phyloP scores from a whole-genome alignment of 345 rosid genomes.

The Pugionium dolabratum region DNA sequence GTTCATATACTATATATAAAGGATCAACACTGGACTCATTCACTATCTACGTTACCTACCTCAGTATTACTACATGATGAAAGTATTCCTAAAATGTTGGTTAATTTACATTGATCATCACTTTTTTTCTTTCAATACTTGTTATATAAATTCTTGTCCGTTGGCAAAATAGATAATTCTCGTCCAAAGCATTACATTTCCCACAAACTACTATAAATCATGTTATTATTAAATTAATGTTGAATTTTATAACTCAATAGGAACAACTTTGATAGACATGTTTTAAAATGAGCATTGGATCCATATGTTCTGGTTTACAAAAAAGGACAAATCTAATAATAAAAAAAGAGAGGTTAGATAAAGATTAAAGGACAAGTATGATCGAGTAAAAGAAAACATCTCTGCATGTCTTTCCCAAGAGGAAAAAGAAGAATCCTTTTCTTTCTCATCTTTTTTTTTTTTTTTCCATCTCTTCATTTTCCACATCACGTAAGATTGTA shows the following conservation, averaged over 20 bases:
- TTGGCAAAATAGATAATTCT: too few species aligned
- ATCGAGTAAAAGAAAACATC: constrained; percentile 31
- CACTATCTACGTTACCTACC: neutral
- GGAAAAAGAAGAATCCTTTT: constrained; percentile 4
- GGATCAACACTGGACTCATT: too few species aligned
- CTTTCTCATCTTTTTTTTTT: constrained; percentile 16
- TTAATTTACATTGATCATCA: neutral
- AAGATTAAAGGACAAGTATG: constrained; percentile 35
- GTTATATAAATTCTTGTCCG: too few species aligned
- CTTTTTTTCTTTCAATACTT: too few species aligned
- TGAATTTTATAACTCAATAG: too few species aligned
- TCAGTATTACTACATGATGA: neutral
- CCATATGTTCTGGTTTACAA: constrained; percentile 21
- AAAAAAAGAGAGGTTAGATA: constrained; percentile 7
- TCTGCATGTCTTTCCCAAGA: constrained; percentile 28
- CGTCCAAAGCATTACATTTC: too few species aligned
- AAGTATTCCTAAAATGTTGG: neutral
- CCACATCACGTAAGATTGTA: too few species aligned
- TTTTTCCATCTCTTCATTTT: constrained; percentile 12
- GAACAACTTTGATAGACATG: constrained; percentile 17
- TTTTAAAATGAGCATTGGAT: constrained; percentile 26
- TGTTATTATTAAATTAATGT: too few species aligned
- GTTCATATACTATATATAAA: too few species aligned
- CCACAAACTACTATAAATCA: too few species aligned
- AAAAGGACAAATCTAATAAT: constrained; percentile 15